phyloP scores from a whole-genome alignment of 2,329 filamentous ascomycete species.

The Paecilomyces fulvus region DNA sequence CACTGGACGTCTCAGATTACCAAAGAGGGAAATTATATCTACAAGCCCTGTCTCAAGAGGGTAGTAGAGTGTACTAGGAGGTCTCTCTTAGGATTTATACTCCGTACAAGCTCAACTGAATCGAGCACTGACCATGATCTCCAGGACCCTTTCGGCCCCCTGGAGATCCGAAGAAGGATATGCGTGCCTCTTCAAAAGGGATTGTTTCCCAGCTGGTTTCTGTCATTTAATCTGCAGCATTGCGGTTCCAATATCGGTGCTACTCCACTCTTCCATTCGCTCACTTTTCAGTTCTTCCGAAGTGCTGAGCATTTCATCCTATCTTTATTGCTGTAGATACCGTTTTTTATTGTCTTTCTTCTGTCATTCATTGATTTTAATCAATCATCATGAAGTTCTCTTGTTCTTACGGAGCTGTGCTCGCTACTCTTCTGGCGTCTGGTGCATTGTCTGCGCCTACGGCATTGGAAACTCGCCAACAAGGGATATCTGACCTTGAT shows the following conservation, averaged over 20 bases:
- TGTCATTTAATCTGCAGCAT: background rate
- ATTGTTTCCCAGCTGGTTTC: background rate
- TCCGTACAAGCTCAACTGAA: background rate
- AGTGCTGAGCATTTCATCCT: background rate
- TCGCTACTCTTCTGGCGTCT: background rate
- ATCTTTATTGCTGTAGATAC: background rate
- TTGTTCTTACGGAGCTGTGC: background rate
- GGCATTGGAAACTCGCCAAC: constrained; percentile 1
- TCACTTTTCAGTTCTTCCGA: background rate
- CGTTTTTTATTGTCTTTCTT: background rate
- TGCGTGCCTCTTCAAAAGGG: background rate
- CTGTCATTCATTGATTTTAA: background rate
- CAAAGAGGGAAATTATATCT: background rate
- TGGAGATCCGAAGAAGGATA: background rate
- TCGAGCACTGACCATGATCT: background rate
- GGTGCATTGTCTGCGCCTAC: constrained; percentile 2
- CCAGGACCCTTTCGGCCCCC: background rate
- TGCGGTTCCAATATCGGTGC: background rate
- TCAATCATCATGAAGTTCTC: background rate
- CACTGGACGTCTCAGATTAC: background rate
- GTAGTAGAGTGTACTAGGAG: background rate
- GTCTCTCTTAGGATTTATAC: background rate
- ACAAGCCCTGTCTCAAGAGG: background rate
- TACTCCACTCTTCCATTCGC: background rate
- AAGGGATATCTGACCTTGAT: constrained; percentile 2